Evolutionary conservation across 129 eudicot genomes (phyloP).

Genomic region (Centaurea solstitialis): DNA sequence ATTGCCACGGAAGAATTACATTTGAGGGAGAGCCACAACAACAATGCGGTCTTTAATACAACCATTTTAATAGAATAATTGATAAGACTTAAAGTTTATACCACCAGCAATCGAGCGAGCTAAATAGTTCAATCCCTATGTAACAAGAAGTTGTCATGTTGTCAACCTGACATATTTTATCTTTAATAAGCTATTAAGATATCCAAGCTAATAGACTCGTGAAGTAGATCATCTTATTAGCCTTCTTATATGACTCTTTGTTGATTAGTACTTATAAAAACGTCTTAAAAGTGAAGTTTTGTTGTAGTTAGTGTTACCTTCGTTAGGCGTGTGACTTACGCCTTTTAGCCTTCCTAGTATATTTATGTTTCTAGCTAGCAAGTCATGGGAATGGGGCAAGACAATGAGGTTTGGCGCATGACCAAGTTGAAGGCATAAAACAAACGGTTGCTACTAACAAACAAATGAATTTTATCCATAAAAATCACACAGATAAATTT

Average conservation of each 20-base stretch:
- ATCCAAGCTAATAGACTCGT: not conserved
- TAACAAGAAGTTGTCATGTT: not conserved
- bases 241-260: not conserved
- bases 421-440: not conserved
- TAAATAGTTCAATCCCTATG: not conserved
- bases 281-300: not conserved
- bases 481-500: no score
- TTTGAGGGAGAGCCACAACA: not conserved
- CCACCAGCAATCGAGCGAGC: not conserved
- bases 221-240: not conserved
- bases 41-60: not conserved
- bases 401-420: not conserved
- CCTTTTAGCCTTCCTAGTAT: not conserved
- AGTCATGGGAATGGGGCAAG: not conserved
- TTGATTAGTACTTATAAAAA: not conserved
- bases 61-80: not conserved
- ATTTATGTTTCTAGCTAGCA: not conserved
- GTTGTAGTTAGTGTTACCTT: not conserved
- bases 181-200: not conserved
- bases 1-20: not conserved
- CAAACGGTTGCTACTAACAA: no score
- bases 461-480: no score
- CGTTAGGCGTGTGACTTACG: not conserved
- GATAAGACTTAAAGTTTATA: not conserved
- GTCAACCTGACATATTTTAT: not conserved